These are phyloP conservation scores for Ensete glaucum DNA, from an alignment of 176 grass and related monocot species.

Conservation along the genomic window DNA sequence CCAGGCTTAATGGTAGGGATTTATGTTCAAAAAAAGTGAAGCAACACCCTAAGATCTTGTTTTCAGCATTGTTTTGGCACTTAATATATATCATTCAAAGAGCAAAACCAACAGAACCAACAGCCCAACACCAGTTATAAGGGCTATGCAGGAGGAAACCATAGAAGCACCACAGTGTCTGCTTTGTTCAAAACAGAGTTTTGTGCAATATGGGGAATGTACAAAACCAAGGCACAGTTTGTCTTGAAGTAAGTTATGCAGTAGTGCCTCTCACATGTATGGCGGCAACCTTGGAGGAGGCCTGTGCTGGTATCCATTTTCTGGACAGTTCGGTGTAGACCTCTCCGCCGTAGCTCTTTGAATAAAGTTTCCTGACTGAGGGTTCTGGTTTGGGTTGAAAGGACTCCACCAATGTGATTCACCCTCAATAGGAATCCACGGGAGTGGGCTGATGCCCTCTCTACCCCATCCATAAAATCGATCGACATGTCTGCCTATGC, in stretches of 20 bases:
- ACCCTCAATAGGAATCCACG: slow-evolving; percentile 41
- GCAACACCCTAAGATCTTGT: background rate
- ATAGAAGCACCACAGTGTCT: background rate
- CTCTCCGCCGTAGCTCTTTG: slow-evolving; percentile 39
- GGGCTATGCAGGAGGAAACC: slow-evolving; percentile 2
- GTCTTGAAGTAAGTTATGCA: background rate
- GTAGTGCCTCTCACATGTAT: slow-evolving; percentile 31
- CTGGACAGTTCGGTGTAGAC: slow-evolving; percentile 30
- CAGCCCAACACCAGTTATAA: background rate
- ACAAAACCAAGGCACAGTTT: background rate
- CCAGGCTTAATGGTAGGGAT: background rate
- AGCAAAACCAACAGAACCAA: slow-evolving; percentile 5
- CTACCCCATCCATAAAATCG: slow-evolving; percentile 38
- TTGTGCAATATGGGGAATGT: slow-evolving; percentile 6
- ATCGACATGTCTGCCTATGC: slow-evolving; percentile 38
- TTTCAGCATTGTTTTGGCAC: background rate
- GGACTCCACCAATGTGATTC: slow-evolving; percentile 69
- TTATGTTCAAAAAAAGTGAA: background rate
- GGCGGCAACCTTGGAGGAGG: slow-evolving; percentile 46
- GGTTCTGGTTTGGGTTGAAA: slow-evolving; percentile 58
- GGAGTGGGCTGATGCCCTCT: slow-evolving; percentile 29
- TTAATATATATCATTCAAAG: slow-evolving; percentile 13
- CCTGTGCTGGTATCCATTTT: slow-evolving; percentile 45
- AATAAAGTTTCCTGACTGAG: slow-evolving; percentile 41
- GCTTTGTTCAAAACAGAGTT: slow-evolving; percentile 1